A percentile compares a stretch with the other conserved stretches of the same genome.
Conservation (phyloP, 2,329 filamentous ascomycete genomes). For the Colletotrichum incanum region DNA sequence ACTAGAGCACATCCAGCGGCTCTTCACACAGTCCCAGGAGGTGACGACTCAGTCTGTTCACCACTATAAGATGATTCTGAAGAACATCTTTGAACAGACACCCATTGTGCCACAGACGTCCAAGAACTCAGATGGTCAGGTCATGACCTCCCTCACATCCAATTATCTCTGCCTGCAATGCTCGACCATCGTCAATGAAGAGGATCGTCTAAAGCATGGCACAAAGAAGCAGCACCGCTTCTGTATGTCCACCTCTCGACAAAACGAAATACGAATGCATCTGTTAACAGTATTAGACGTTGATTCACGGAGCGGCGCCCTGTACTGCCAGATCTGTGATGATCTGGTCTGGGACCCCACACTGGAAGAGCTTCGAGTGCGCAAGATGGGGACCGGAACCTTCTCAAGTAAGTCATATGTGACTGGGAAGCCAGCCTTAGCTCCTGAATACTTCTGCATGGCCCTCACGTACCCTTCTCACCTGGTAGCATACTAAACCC, state of each 20-base stretch:
- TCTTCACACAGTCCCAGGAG: slow-evolving; percentile 74
- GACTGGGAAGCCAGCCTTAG: slow-evolving; percentile 25
- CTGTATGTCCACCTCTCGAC: slow-evolving; percentile 65
- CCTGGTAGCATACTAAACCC: background rate
- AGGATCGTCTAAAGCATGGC: slow-evolving; percentile 78
- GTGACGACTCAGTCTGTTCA: slow-evolving; percentile 78
- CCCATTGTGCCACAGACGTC: slow-evolving; percentile 77
- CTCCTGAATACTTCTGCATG: background rate
- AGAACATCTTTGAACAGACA: slow-evolving; percentile 78
- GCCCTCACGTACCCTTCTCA: too few relatives aligned
- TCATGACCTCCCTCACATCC: slow-evolving; percentile 74
- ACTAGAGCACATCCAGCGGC: slow-evolving; percentile 79
- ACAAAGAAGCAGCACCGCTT: slow-evolving; percentile 80
- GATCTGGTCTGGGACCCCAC: slow-evolving; percentile 89
- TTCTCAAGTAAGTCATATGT: slow-evolving; percentile 69
- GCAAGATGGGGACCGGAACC: slow-evolving; percentile 78
- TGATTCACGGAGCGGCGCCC: slow-evolving; percentile 80
- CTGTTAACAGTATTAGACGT: slow-evolving; percentile 71
- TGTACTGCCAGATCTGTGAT: slow-evolving; percentile 87
- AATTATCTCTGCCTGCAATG: slow-evolving; percentile 84
- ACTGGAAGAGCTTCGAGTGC: slow-evolving; percentile 80
- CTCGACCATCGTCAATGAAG: slow-evolving; percentile 76
- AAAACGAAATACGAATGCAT: background rate
- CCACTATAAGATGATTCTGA: slow-evolving; percentile 81
- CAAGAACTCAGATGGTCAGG: slow-evolving; percentile 69